phyloP scores from a whole-genome alignment of 2,329 filamentous ascomycete genomes.

The Epicoccum nigrum region DNA sequence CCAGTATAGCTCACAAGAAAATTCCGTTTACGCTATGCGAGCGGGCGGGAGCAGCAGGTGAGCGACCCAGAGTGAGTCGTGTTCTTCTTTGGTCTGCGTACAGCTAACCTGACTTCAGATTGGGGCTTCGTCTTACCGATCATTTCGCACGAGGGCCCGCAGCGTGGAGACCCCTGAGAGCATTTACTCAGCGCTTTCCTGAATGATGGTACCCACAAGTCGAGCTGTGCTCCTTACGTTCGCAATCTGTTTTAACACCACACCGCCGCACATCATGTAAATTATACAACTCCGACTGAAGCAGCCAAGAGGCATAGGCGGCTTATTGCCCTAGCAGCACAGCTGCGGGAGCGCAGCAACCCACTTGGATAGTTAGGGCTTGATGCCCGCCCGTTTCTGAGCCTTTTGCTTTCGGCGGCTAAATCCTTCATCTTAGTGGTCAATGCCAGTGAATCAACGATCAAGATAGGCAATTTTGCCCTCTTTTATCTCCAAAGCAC shows the following conservation, averaged over 20 bases:
- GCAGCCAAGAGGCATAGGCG: conserved; percentile 3
- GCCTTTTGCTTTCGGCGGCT: conserved; percentile 13
- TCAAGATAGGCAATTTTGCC: conserved; percentile 5
- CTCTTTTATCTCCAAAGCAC: conserved; percentile 2
- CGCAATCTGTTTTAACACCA: conserved; percentile 1
- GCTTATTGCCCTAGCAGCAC: not conserved
- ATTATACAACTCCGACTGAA: conserved; percentile 2
- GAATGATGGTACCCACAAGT: not conserved
- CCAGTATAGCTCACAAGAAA: conserved; percentile 48
- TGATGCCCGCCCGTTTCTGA: conserved; percentile 10
- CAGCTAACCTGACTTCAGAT: conserved; percentile 38
- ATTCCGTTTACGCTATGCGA: conserved; percentile 47
- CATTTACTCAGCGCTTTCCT: conserved; percentile 31
- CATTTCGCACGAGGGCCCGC: conserved; percentile 48
- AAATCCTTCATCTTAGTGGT: conserved; percentile 13
- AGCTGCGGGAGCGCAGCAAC: conserved; percentile 9
- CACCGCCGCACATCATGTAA: not conserved
- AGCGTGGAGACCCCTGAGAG: conserved; percentile 32
- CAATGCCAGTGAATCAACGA: conserved; percentile 3
- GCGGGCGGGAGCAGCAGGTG: conserved; percentile 49
- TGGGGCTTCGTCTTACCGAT: conserved; percentile 50
- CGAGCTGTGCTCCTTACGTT: conserved; percentile 8
- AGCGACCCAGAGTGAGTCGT: conserved; percentile 41
- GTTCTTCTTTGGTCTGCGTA: conserved; percentile 20
- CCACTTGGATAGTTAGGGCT: conserved; percentile 5